Evolutionary conservation across 441 rosid species (phyloP), one percentile per base, ranked within the genome.

Genomic region (Sinapis alba): DNA sequence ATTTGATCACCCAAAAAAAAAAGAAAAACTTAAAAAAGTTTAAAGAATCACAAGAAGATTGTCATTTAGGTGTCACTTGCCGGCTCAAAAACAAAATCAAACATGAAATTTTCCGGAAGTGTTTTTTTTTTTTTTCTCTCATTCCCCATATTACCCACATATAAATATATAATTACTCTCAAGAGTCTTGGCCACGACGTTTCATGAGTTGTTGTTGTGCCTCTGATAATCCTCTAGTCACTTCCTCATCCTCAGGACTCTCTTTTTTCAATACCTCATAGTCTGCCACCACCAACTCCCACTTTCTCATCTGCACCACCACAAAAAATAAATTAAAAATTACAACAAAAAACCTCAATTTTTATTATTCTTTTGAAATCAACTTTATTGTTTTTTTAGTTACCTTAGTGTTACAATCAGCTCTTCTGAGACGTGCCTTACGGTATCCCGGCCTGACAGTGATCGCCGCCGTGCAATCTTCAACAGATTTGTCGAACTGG

Each of bases 401-500:
- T 47, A 78, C 78, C 74, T 89, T 95, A 62, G 86, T 78, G 56
- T 83, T 62, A 71, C 95, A 91, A 63, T 90, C 86, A 0, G 96
- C 99, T 86, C 98, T 84, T 81, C 99, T 80, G 11, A 92, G 83
- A 38, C 97, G 85, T 56, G 99, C 98, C 77, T 92, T 95, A 66
- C 71, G 36, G 71, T 95, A 95, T 1, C 79, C 75, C 0, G 97
- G 94, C 4, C 96, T 92, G 8, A 87, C 59, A 15, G 75, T 65
- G n/a, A 95, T 93, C 1, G 99, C 98, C 7, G 82, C 78, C 9
- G 76, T 83, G 76, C 97, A 91, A 63, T 95, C 98, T 54, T 91
- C 95, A 1, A 90, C 67, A 0, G 93, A 92, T 41, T 88, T 88
- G 7, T 87, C 93, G 45, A 59, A 81, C n/a, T 83, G 93, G 15